Evolutionary conservation across 208 protist genomes (phyloP).

Genomic region (Hexamita inflata): DNA sequence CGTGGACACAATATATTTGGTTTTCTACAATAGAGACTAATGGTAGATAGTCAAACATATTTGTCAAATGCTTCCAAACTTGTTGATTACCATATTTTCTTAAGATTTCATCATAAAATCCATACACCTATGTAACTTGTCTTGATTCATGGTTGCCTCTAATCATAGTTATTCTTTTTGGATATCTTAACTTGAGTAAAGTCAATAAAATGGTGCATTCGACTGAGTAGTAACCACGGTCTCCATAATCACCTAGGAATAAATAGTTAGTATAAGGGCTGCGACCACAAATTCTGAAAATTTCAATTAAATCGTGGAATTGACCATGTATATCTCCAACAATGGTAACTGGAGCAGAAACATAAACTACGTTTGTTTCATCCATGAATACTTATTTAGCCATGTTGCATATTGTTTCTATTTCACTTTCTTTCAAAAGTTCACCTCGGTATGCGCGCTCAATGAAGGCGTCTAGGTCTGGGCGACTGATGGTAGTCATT

Average conservation of each 20-base stretch:
- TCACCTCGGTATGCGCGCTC: conserved; percentile 50
- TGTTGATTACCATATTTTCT: conserved; percentile 78
- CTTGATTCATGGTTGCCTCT: conserved; percentile 91
- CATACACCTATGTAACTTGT: conserved; percentile 92
- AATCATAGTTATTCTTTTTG: conserved; percentile 75
- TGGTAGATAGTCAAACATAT: conserved; percentile 89
- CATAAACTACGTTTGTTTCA: conserved; percentile 76
- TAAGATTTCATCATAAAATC: conserved; percentile 95
- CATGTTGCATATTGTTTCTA: conserved; percentile 53
- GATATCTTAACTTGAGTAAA: conserved; percentile 80
- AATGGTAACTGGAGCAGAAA: conserved; percentile 72
- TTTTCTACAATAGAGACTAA: conserved; percentile 84
- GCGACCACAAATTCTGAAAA: conserved; percentile 81
- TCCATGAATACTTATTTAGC: conserved; percentile 68
- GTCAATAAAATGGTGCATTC: conserved; percentile 73
- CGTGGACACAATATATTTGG: conserved; percentile 86
- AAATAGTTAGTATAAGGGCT: conserved; percentile 88
- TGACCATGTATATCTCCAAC: conserved; percentile 83
- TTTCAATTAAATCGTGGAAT: conserved; percentile 88
- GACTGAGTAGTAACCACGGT: conserved; percentile 74
- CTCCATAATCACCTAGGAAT: conserved; percentile 93
- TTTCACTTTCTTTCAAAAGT: conserved; percentile 39
- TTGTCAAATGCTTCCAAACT: conserved; percentile 79
- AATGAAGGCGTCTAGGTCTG: conserved; percentile 48
- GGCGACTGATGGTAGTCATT: not conserved